These are phyloP conservation scores for Candida ulmi DNA, from an alignment of 805 yeast genomes.

Conservation along the genomic window DNA sequence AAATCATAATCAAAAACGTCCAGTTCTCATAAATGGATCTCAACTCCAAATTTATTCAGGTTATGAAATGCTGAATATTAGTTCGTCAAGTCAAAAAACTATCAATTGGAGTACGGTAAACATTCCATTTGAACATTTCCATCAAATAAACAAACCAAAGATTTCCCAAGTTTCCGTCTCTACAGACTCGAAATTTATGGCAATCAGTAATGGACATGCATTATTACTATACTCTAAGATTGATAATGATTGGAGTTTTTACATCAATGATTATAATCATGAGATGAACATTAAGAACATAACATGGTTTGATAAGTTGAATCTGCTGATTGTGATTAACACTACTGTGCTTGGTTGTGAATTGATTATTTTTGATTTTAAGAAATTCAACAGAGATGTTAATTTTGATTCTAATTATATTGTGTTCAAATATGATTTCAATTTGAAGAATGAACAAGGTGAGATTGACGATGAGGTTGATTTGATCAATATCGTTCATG, in stretches of 20 bases:
- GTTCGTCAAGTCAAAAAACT: conserved; percentile 5
- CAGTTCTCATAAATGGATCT: conserved; percentile 17
- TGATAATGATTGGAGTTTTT: conserved; percentile 22
- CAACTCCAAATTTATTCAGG: conserved; percentile 22
- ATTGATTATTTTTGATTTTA: conserved; percentile 20
- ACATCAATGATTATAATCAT: conserved; percentile 21
- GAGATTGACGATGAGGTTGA: conserved; percentile 6
- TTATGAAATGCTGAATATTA: conserved; percentile 14
- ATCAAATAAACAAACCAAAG: conserved; percentile 16
- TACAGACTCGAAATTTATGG: conserved; percentile 19
- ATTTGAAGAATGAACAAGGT: neutral
- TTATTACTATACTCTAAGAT: conserved; percentile 18
- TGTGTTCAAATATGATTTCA: conserved; percentile 26
- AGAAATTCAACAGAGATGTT: conserved; percentile 10
- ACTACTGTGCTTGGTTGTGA: conserved; percentile 15
- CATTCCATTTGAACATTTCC: conserved; percentile 18
- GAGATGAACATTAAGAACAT: conserved; percentile 14
- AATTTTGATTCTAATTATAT: conserved; percentile 19
- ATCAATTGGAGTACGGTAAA: conserved; percentile 18
- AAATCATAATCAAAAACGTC: conserved; percentile 21
- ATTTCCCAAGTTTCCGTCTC: conserved; percentile 18
- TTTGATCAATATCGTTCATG: conserved; percentile 14
- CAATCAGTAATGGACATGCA: conserved; percentile 15
- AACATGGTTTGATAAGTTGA: conserved; percentile 15
- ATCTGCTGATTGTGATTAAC: conserved; percentile 17